These are phyloP conservation scores for Psilocybe azurescens DNA, from an alignment of 768 basidiomycete species.

Conservation along the genomic window DNA sequence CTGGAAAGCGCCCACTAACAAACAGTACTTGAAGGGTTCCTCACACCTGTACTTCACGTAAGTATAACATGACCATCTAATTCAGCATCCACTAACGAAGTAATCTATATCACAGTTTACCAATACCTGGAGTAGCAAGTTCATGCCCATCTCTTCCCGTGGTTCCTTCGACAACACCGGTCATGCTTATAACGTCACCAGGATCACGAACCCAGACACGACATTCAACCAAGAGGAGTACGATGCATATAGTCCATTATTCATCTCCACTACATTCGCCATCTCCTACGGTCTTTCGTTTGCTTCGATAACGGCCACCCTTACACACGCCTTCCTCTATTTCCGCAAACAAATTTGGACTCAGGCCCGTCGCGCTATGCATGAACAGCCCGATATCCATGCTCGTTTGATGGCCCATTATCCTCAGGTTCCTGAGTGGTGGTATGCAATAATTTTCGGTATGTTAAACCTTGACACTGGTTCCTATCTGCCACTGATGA, in stretches of 20 bases:
- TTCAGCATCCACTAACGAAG: background rate
- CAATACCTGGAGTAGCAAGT: conserved; percentile 64
- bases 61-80: conserved; percentile 22
- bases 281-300: conserved; percentile 85
- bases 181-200: conserved; percentile 56
- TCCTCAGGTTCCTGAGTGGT: conserved; percentile 82
- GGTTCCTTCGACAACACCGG: conserved; percentile 72
- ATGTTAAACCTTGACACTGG: conserved; percentile 35
- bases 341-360: conserved; percentile 82
- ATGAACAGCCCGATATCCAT: conserved; percentile 86
- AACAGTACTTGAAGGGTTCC: conserved; percentile 40
- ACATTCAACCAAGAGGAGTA: conserved; percentile 64
- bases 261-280: conserved; percentile 75
- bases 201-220: conserved; percentile 56
- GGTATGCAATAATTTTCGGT: conserved; percentile 75
- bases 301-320: conserved; percentile 76
- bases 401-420: conserved; percentile 82
- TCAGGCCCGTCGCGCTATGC: conserved; percentile 71
- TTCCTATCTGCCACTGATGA: conserved; percentile 4
- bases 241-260: conserved; percentile 63
- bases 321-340: conserved; percentile 73
- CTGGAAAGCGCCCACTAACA: too few species aligned
- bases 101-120: conserved; percentile 46
- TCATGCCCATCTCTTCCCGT: conserved; percentile 71
- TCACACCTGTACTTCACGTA: conserved; percentile 65